Percentiles rank a stretch among this genome's conserved stretches.
These are phyloP conservation scores for Oryza officinalis DNA, from an alignment of 176 grass and related monocot genomes.

Conservation along the genomic window DNA sequence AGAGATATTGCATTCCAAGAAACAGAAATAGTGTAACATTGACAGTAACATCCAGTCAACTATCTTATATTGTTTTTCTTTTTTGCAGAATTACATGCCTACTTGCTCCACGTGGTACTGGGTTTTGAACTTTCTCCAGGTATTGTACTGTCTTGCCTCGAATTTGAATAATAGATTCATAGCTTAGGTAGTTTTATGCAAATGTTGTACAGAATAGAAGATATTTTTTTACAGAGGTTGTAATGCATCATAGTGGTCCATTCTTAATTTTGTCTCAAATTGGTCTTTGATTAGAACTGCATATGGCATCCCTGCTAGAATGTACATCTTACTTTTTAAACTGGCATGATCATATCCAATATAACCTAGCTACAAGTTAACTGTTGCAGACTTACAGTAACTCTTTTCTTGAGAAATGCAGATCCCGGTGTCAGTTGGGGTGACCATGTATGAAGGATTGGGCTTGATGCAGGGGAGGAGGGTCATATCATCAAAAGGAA, in stretches of 20 bases:
- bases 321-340: not conserved
- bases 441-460: constrained; percentile 57
- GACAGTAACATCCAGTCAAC: not conserved
- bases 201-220: not conserved
- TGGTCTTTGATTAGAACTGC: not conserved
- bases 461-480: constrained; percentile 60
- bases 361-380: not conserved
- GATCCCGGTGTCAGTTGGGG: constrained; percentile 65
- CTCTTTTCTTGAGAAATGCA: constrained; percentile 6
- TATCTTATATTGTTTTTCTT: constrained; percentile 2
- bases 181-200: not conserved
- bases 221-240: not conserved
- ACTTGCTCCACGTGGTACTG: constrained; percentile 70
- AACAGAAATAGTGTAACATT: not conserved
- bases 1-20: not conserved
- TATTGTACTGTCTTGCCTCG: not conserved
- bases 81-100: constrained; percentile 52
- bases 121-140: constrained; percentile 77
- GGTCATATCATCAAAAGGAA: constrained; percentile 57
- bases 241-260: not conserved
- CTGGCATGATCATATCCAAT: not conserved
- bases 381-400: not conserved
- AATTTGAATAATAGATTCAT: not conserved
- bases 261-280: not conserved
- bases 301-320: not conserved